Evolutionary conservation across 805 yeast genomes (phyloP), one percentile per base, ranked within the genome.

Genomic region (Cyberlindnera maritima): DNA sequence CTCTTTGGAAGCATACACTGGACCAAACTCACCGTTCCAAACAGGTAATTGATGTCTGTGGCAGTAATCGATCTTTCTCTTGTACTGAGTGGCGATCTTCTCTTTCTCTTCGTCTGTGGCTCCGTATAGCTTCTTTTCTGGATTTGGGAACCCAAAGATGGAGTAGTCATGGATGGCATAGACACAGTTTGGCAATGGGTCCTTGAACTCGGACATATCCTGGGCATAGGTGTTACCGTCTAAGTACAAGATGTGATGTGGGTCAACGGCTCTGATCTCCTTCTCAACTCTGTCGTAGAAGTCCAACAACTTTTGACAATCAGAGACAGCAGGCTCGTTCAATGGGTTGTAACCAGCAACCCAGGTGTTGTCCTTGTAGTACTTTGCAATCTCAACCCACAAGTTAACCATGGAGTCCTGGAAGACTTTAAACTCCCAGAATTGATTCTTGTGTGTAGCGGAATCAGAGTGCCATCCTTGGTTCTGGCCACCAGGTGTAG

Each of bases 21-120:
- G 78, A 20, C 80, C 77, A 56, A 75, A 73, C 60, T 75, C 77
- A 31, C 80, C 80, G 56, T 75, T 75, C 81, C 81, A 76, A 15
- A 75, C 77, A 4, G 81, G 79, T 11, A 74, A 76, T 11, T 66
- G 55, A 46, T 63, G 57, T 35, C 65, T 52, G 41, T 50, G 53
- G 71, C 71, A 71, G 58, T 65, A 72, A 52, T 72, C 74, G 46
- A 75, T 56, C 57, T 76, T 76, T 44, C 79, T 60, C 43, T 69
- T 59, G 55, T 72, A 76, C 52, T 67, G 74, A n/a, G 46, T 44
- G 45, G 62, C 53, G 44, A 76, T 52, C 55, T 67, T 70, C 29
- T 47, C 61, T 42, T 54, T 58, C 53, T 76, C 70, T 29, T 59
- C 71, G 1, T 44, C 63, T 10, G 67, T 54, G 17, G 75, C 74